phyloP scores from a whole-genome alignment of 345 rosid species.

The Hibiscus syriacus region DNA sequence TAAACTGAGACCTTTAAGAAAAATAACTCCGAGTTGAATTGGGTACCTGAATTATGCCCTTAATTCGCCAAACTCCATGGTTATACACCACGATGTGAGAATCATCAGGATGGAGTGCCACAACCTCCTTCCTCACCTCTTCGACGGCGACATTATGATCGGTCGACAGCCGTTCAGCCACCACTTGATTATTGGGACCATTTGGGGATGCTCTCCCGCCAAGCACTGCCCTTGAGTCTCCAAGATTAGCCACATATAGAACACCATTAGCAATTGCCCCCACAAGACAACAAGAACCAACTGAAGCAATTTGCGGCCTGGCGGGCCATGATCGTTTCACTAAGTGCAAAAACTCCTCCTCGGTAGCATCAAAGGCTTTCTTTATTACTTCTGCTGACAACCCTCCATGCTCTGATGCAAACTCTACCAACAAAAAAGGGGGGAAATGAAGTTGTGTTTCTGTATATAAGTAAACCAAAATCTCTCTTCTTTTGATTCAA shows the following conservation, averaged over 20 bases:
- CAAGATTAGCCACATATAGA: constrained; percentile 58
- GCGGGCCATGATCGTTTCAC: constrained; percentile 38
- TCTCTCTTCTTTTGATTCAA: not conserved
- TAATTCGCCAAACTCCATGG: constrained; percentile 64
- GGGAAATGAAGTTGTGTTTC: not conserved
- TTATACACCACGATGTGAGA: constrained; percentile 39
- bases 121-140: constrained; percentile 66
- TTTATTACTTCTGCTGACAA: constrained; percentile 1
- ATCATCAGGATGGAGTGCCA: constrained; percentile 68
- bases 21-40: too few species aligned
- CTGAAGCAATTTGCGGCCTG: constrained; percentile 49
- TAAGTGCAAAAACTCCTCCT: constrained; percentile 45
- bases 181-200: constrained; percentile 16
- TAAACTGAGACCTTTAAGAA: too few species aligned
- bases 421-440: not conserved
- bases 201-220: constrained; percentile 31
- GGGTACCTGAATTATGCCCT: constrained; percentile 68
- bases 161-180: constrained; percentile 51
- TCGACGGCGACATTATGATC: constrained; percentile 58
- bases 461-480: not conserved
- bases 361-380: constrained; percentile 21
- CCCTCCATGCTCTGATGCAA: constrained; percentile 12
- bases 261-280: constrained; percentile 38
- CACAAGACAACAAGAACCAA: constrained; percentile 65
- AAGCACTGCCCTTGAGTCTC: constrained; percentile 63